A percentile compares a stretch with the other conserved stretches of the same genome.
phyloP scores from a whole-genome alignment of 441 rosid genomes.

The Biscutella laevigata region DNA sequence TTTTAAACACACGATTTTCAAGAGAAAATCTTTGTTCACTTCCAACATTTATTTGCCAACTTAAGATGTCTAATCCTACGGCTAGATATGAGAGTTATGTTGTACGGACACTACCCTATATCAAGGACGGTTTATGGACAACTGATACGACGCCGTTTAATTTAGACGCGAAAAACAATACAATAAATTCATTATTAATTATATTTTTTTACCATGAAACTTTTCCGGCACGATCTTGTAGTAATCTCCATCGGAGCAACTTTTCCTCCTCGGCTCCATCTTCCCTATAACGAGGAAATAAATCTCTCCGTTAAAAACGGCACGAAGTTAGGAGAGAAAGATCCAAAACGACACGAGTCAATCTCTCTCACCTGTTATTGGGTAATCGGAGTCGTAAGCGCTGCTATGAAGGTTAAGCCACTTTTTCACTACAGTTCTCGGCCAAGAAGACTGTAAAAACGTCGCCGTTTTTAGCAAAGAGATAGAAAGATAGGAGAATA shows the following conservation, averaged over 20 bases:
- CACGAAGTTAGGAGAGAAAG: background rate
- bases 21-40: background rate
- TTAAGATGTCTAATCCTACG: constrained; percentile 30
- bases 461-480: background rate
- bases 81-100: constrained; percentile 4
- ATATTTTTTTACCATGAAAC: constrained; percentile 46
- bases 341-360: background rate
- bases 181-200: background rate
- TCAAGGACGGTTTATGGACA: constrained; percentile 3
- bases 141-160: constrained; percentile 9
- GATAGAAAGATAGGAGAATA: background rate
- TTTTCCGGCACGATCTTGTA: constrained; percentile 38
- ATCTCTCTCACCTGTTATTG: constrained; percentile 36
- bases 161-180: background rate
- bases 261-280: constrained; percentile 43
- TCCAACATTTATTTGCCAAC: constrained; percentile 21
- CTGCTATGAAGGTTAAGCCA: constrained; percentile 69
- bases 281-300: constrained; percentile 18
- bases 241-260: constrained; percentile 52
- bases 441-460: constrained; percentile 64
- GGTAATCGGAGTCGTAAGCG: constrained; percentile 62
- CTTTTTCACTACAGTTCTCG: constrained; percentile 54
- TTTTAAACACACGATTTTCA: too few species aligned
- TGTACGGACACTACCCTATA: constrained; percentile 14
- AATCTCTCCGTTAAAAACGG: too few species aligned